Conservation (phyloP, 1,284 basidiomycete genomes). For the Moesziomyces antarcticus region DNA sequence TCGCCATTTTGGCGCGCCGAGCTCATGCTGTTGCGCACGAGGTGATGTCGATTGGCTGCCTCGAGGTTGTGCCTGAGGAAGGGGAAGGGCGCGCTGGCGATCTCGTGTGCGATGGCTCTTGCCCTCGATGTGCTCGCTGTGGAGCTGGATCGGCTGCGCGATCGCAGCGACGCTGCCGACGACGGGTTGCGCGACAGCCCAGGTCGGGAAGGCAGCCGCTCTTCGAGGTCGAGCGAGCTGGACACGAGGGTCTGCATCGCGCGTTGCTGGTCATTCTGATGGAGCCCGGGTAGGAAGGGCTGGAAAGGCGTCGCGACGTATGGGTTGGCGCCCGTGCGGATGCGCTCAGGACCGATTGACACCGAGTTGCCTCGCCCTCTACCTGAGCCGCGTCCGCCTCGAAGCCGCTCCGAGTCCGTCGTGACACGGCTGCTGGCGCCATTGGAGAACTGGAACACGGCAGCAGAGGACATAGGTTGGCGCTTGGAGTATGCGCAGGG, state of each 20-base stretch:
- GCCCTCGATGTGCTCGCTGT: slow-evolving; percentile 31
- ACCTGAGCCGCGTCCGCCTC: slow-evolving; percentile 6
- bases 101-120: slow-evolving; percentile 38
- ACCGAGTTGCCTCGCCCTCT: slow-evolving; percentile 26
- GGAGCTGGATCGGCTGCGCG: slow-evolving; percentile 23
- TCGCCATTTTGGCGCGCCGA: background rate
- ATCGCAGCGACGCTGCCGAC: slow-evolving; percentile 10
- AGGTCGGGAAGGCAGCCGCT: slow-evolving; percentile 8
- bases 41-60: slow-evolving; percentile 16
- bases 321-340: background rate
- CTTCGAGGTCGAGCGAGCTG: slow-evolving; percentile 36
- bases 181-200: slow-evolving; percentile 22
- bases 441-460: slow-evolving; percentile 28
- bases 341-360: slow-evolving; percentile 18
- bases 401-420: slow-evolving; percentile 19
- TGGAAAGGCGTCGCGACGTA: slow-evolving; percentile 29
- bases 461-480: slow-evolving; percentile 12
- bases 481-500: slow-evolving; percentile 5
- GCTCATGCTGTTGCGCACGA: slow-evolving; percentile 8
- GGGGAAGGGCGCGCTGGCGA: slow-evolving; percentile 39
- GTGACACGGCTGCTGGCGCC: slow-evolving; percentile 23
- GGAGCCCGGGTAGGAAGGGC: slow-evolving; percentile 28
- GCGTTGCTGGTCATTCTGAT: slow-evolving; percentile 26
- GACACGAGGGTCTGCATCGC: slow-evolving; percentile 17
- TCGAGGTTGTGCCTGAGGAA: slow-evolving; percentile 35